These are phyloP conservation scores for Mimosa pudica DNA, from an alignment of 306 rosid genomes.

Conservation along the genomic window DNA sequence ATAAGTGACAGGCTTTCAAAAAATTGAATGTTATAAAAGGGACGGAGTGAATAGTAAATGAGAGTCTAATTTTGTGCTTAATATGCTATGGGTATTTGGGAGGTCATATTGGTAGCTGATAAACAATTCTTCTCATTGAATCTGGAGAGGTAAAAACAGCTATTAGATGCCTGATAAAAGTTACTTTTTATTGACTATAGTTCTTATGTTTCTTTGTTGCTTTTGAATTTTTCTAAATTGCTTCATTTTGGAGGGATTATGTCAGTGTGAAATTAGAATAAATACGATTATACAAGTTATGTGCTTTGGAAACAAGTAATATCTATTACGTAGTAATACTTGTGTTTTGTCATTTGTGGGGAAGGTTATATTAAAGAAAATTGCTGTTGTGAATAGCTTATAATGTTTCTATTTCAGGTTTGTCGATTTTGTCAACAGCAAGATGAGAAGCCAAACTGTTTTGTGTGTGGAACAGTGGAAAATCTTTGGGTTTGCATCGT, in stretches of 20 bases:
- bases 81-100: background rate
- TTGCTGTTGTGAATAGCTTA: slow-evolving; percentile 34
- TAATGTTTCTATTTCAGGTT: slow-evolving; percentile 59
- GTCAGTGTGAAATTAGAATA: background rate
- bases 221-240: background rate
- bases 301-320: slow-evolving; percentile 17
- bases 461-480: slow-evolving; percentile 75
- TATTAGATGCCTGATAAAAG: background rate
- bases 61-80: slow-evolving; percentile 6
- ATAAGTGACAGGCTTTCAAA: too few species aligned
- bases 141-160: background rate
- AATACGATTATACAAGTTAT: background rate
- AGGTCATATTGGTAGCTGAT: slow-evolving; percentile 21
- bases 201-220: slow-evolving; percentile 3
- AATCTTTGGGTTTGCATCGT: slow-evolving; percentile 88
- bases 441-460: slow-evolving; percentile 81
- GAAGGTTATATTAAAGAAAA: slow-evolving; percentile 32
- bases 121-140: slow-evolving; percentile 17
- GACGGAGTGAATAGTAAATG: background rate
- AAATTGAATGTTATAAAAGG: too few species aligned
- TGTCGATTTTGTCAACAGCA: slow-evolving; percentile 86
- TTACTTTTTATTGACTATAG: background rate
- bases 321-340: background rate
- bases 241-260: slow-evolving; percentile 9
- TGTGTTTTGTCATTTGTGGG: slow-evolving; percentile 12